These are phyloP conservation scores for Zygnema cylindricum DNA, from an alignment of 139 green algal genomes.

Conservation along the genomic window DNA sequence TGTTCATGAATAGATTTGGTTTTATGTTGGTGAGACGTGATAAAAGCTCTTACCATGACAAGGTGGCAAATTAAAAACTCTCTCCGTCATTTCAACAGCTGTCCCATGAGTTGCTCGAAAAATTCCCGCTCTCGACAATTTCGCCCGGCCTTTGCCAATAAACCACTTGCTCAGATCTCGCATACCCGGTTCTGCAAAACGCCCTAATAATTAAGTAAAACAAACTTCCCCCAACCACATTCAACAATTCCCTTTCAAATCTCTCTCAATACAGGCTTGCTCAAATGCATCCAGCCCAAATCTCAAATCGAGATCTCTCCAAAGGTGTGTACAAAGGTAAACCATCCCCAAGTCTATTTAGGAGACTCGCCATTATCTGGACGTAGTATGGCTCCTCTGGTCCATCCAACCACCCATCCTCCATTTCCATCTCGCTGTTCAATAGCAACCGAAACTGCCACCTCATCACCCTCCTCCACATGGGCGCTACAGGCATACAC, in stretches of 20 bases:
- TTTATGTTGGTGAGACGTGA: neutral
- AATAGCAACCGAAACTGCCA: conserved; percentile 74
- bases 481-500: conserved; percentile 73
- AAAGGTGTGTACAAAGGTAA: no score
- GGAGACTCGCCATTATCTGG: conserved; percentile 26
- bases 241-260: no score
- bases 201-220: no score
- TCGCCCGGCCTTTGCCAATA: conserved; percentile 71
- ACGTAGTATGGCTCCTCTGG: conserved; percentile 68
- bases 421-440: conserved; percentile 17
- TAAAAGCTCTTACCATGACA: conserved; percentile 56
- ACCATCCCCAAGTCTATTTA: neutral
- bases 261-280: no score
- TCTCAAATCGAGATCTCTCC: no score
- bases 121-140: conserved; percentile 73
- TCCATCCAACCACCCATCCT: conserved; percentile 57
- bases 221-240: no score
- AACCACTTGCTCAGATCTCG: conserved; percentile 63
- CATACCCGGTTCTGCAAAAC: neutral
- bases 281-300: no score
- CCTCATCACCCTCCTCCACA: conserved; percentile 74
- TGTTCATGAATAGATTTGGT: no score
- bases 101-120: conserved; percentile 71
- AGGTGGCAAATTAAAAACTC: conserved; percentile 70
- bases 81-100: conserved; percentile 71